Conservation (phyloP, 441 rosid genomes). For the Mallotus japonicus region DNA sequence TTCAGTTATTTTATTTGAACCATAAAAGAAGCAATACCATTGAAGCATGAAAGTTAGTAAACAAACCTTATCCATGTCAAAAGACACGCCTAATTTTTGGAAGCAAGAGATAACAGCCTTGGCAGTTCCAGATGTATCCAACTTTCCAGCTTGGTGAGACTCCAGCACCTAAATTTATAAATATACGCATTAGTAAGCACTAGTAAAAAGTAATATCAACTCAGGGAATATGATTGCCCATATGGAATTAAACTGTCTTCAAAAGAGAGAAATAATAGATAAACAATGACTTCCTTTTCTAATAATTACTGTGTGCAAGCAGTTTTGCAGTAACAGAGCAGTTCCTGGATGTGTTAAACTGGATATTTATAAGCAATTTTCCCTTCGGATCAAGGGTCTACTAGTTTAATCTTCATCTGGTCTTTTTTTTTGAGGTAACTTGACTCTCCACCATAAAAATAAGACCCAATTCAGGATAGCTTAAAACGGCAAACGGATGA, state of each 20-base stretch:
- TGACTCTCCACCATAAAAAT: neutral
- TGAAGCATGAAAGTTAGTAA: neutral
- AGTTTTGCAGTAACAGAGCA: too few species aligned
- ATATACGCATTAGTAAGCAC: slow-evolving; percentile 10
- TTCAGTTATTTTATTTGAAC: neutral
- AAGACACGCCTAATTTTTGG: slow-evolving; percentile 78
- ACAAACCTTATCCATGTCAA: slow-evolving; percentile 67
- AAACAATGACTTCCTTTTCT: neutral
- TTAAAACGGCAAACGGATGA: too few species aligned
- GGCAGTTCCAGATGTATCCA: slow-evolving; percentile 91
- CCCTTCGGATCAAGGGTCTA: too few species aligned
- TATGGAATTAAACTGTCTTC: neutral
- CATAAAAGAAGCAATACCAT: neutral
- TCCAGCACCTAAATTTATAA: slow-evolving; percentile 68
- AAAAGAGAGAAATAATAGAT: neutral
- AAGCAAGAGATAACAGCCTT: slow-evolving; percentile 92
- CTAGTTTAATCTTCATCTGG: too few species aligned
- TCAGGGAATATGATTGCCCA: neutral
- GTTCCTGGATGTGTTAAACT: too few species aligned
- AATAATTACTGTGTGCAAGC: too few species aligned
- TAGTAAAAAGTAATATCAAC: slow-evolving; percentile 6
- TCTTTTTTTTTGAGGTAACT: too few species aligned
- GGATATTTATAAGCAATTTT: neutral
- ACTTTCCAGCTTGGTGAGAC: slow-evolving; percentile 86
- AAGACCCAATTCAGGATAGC: too few species aligned